phyloP scores from a whole-genome alignment of 495 filamentous ascomycete species.

The Xylaria grammica region DNA sequence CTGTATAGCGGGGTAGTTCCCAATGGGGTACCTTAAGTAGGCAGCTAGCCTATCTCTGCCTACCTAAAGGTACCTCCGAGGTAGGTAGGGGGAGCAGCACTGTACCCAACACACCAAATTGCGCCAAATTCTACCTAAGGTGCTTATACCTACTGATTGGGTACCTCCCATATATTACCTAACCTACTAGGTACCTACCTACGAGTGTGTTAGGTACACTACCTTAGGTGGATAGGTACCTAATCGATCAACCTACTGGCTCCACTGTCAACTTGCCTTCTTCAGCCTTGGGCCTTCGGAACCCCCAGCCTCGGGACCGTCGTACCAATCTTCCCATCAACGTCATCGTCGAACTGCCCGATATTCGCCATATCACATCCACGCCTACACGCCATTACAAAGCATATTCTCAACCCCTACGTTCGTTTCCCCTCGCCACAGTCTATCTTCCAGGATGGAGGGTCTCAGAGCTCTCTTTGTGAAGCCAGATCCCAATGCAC shows the following conservation, averaged over 20 bases:
- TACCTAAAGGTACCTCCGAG: no score
- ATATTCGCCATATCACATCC: constrained; percentile 11
- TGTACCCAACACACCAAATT: no score
- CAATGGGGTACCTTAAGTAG: not conserved
- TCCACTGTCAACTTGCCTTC: not conserved
- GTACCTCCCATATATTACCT: no score
- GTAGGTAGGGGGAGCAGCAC: no score
- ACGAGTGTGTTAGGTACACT: no score
- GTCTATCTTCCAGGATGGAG: constrained; percentile 67
- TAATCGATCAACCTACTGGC: not conserved
- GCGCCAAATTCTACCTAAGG: no score
- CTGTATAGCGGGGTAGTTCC: constrained; percentile 18
- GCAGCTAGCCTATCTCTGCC: no score
- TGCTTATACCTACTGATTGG: no score
- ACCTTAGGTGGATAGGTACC: not conserved
- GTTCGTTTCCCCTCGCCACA: not conserved
- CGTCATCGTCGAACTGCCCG: constrained; percentile 21
- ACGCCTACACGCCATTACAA: constrained; percentile 23
- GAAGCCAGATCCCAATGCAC: constrained; percentile 88
- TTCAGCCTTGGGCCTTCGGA: constrained; percentile 9
- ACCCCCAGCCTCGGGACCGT: constrained; percentile 12
- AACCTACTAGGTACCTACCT: no score
- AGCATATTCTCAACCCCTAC: not conserved
- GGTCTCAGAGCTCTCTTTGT: constrained; percentile 84
- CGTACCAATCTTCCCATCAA: constrained; percentile 16